Evolutionary conservation across 768 basidiomycete species (phyloP).

Genomic region (Gymnopilus dilepis): DNA sequence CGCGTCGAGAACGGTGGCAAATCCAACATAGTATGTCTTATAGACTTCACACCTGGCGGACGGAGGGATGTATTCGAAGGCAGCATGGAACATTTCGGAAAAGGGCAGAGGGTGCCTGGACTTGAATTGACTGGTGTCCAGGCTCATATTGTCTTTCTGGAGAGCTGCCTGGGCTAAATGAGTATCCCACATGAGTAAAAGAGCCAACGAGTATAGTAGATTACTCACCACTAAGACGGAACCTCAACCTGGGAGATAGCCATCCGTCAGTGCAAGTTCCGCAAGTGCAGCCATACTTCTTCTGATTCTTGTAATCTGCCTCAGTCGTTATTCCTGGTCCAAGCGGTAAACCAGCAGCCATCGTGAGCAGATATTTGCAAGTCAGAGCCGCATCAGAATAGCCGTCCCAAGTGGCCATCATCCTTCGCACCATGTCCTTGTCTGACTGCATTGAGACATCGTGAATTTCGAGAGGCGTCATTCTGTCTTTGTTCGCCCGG

Average conservation of each 20-base stretch:
- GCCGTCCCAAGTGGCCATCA: constrained; percentile 3
- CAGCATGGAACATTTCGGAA: not conserved
- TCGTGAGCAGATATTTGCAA: constrained; percentile 11
- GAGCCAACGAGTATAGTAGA: too few relatives aligned
- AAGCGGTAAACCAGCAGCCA: constrained; percentile 1
- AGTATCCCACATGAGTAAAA: too few relatives aligned
- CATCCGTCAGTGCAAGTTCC: constrained; percentile 27
- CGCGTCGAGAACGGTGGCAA: not conserved
- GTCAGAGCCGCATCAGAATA: constrained; percentile 12
- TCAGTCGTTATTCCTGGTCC: not conserved
- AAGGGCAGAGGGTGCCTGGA: too few relatives aligned
- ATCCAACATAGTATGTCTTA: not conserved
- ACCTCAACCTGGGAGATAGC: constrained; percentile 23
- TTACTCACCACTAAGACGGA: constrained; percentile 18
- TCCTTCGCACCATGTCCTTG: not conserved
- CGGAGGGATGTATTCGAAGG: not conserved
- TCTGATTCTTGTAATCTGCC: too few relatives aligned
- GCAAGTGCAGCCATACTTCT: constrained; percentile 29
- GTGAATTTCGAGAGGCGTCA: constrained; percentile 18
- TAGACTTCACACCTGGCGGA: not conserved
- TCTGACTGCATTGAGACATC: constrained; percentile 2
- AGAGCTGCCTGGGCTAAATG: too few relatives aligned
- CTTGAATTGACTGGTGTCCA: too few relatives aligned
- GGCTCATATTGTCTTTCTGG: too few relatives aligned
- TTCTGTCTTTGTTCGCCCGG: not conserved